Percentiles rank a stretch among this genome's conserved stretches.
Conservation (phyloP, 2,329 filamentous ascomycete species). For the Diaporthe sp. region DNA sequence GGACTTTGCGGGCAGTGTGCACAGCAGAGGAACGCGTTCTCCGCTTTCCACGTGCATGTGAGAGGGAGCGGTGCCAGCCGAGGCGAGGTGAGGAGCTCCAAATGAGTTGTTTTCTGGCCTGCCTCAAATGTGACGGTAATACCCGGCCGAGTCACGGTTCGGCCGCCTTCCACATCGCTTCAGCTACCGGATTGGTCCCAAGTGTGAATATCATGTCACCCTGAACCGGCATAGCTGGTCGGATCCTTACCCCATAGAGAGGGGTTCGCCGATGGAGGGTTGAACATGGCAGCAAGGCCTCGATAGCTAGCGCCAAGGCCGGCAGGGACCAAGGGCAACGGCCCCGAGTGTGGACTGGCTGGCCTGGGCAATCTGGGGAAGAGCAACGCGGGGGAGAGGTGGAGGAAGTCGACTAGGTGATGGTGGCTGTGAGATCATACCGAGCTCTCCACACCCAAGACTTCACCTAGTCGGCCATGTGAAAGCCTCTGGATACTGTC, state of each 20-base stretch:
- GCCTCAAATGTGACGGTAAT: conserved; percentile 10
- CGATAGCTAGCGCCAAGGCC: conserved; percentile 17
- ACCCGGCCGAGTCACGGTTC: conserved; percentile 28
- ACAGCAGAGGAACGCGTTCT: not conserved
- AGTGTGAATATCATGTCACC: conserved; percentile 16
- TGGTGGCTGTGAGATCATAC: conserved; percentile 27
- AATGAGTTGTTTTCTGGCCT: conserved; percentile 13
- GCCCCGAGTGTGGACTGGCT: not conserved
- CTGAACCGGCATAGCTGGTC: conserved; percentile 4
- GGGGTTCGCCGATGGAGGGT: conserved; percentile 1
- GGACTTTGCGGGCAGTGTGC: not conserved
- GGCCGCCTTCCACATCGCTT: conserved; percentile 15
- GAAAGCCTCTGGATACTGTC: not conserved
- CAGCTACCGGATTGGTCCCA: conserved; percentile 31
- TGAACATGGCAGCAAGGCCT: conserved; percentile 1
- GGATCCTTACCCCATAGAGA: conserved; percentile 14
- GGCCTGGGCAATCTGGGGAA: conserved; percentile 15
- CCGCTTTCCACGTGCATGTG: conserved; percentile 29
- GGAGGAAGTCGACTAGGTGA: not conserved
- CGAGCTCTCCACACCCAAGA: conserved; percentile 22
- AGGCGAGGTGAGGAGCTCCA: conserved; percentile 19
- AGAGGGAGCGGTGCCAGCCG: conserved; percentile 9
- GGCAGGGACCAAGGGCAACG: conserved; percentile 28
- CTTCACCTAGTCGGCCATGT: not conserved
- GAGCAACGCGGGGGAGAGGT: conserved; percentile 18